phyloP scores from a whole-genome alignment of 2,329 filamentous ascomycete genomes.

The Arthrobotrys pseudoclavata region DNA sequence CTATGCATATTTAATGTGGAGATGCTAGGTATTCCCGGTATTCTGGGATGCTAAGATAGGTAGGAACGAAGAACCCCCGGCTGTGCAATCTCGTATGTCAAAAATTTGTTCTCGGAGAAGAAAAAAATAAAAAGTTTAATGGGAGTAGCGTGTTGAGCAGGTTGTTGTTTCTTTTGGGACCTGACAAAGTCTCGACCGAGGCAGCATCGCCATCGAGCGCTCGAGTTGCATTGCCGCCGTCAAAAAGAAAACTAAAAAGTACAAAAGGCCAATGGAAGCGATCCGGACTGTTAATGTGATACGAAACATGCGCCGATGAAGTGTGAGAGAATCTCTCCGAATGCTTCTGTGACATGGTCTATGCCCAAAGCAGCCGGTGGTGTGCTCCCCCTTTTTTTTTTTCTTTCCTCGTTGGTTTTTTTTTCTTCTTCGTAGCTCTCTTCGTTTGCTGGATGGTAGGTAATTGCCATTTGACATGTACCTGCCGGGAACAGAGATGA shows the following conservation, averaged over 20 bases:
- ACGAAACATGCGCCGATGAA: constrained; percentile 39
- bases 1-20: not conserved
- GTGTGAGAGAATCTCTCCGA: constrained; percentile 59
- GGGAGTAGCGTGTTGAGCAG: constrained; percentile 10
- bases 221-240: constrained; percentile 9
- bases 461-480: not conserved
- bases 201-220: constrained; percentile 12
- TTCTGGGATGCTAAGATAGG: constrained; percentile 2
- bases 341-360: constrained; percentile 32
- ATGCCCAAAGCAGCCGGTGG: constrained; percentile 47
- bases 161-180: constrained; percentile 30
- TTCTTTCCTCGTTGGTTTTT: constrained; percentile 6
- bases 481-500: constrained; percentile 19
- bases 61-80: constrained; percentile 1
- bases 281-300: constrained; percentile 30
- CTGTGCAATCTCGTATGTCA: constrained; percentile 5
- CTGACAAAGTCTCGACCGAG: not conserved
- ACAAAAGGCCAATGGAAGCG: constrained; percentile 15
- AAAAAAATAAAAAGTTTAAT: constrained; percentile 5
- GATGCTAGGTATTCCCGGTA: constrained; percentile 7
- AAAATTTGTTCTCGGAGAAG: not conserved
- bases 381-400: constrained; percentile 28
- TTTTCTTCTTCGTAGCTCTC: constrained; percentile 9
- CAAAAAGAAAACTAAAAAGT: constrained; percentile 7
- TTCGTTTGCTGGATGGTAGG: not conserved